Percentiles rank a stretch among this genome's conserved stretches.
These are phyloP conservation scores for Stromatinia cepivora DNA, from an alignment of 2,329 filamentous ascomycete genomes.

Conservation along the genomic window DNA sequence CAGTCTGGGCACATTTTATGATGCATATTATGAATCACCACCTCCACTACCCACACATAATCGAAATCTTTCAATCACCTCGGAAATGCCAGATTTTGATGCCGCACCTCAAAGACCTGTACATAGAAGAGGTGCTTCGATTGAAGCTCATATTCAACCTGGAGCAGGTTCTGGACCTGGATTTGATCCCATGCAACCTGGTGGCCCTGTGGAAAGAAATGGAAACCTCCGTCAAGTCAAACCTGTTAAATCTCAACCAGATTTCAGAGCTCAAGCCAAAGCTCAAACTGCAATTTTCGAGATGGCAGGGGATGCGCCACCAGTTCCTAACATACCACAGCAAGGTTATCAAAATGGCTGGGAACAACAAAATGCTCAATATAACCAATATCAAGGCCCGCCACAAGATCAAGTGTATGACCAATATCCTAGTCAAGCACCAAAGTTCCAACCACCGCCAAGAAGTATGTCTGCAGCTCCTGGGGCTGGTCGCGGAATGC, in stretches of 20 bases:
- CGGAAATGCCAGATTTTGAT: conserved; percentile 41
- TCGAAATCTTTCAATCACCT: conserved; percentile 31
- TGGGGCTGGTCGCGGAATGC: conserved; percentile 27
- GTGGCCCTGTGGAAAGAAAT: conserved; percentile 42
- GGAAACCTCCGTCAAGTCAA: conserved; percentile 47
- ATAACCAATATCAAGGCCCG: conserved; percentile 28
- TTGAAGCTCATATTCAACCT: conserved; percentile 38
- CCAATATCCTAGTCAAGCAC: conserved; percentile 28
- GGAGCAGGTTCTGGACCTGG: background rate
- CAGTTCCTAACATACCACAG: conserved; percentile 48
- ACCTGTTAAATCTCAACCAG: conserved; percentile 66
- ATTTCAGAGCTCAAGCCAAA: conserved; percentile 52
- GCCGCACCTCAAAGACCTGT: conserved; percentile 23
- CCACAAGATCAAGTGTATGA: conserved; percentile 30
- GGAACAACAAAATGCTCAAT: conserved; percentile 31
- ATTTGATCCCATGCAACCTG: background rate
- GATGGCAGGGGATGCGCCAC: conserved; percentile 64
- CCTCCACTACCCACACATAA: conserved; percentile 28
- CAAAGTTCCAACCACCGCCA: conserved; percentile 36
- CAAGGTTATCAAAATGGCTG: conserved; percentile 34
- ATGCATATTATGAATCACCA: conserved; percentile 52
- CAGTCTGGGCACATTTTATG: conserved; percentile 54
- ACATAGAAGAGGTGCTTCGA: conserved; percentile 34
- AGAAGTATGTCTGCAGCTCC: conserved; percentile 37
- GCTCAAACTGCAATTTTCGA: conserved; percentile 71